These are phyloP conservation scores for Cynanchum wilfordii DNA, from an alignment of 257 asterid genomes.

Conservation along the genomic window DNA sequence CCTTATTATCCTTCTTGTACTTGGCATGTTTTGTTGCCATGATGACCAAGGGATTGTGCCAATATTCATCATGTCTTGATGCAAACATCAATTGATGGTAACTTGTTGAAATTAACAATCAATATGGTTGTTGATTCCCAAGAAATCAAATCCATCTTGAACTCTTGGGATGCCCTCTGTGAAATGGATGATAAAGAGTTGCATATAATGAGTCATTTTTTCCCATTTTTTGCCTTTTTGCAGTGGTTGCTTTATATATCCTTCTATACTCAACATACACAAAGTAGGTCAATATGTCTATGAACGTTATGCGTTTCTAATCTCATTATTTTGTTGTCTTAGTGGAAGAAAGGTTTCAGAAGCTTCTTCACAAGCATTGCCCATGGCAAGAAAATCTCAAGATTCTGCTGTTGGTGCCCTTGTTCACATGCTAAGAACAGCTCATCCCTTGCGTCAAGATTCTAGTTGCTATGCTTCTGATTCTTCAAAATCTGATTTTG, in stretches of 20 bases:
- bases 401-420: constrained; percentile 88
- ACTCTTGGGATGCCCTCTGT: too few relatives aligned
- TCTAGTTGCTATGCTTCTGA: constrained; percentile 39
- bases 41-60: background rate
- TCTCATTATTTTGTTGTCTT: constrained; percentile 1
- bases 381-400: constrained; percentile 59
- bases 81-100: background rate
- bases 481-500: constrained; percentile 34
- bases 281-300: background rate
- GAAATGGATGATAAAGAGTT: background rate
- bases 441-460: constrained; percentile 81
- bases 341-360: constrained; percentile 54
- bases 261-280: background rate
- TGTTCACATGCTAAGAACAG: constrained; percentile 84
- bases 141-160: background rate
- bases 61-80: background rate
- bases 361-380: constrained; percentile 41
- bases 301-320: too few relatives aligned
- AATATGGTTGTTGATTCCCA: background rate
- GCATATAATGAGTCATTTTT: background rate
- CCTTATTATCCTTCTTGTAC: background rate
- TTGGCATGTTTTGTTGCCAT: background rate
- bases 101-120: background rate
- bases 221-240: background rate
- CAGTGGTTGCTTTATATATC: background rate